These are phyloP conservation scores for Xylariaceae sp. DNA, from an alignment of 2,329 filamentous ascomycete genomes.

Conservation along the genomic window DNA sequence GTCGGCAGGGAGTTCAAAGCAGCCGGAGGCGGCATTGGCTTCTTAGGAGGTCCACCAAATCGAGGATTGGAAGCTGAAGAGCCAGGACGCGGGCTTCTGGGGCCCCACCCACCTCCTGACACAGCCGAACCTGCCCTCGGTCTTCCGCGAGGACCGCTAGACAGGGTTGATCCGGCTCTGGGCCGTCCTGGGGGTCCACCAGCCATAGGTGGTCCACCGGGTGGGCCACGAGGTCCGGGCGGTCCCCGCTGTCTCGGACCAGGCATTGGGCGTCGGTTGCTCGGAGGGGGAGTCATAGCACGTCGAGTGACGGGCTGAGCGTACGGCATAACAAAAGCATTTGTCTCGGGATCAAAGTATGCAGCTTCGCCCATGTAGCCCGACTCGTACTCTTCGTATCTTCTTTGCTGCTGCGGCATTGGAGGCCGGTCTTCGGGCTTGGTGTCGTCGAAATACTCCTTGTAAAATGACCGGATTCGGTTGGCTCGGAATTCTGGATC, in stretches of 20 bases:
- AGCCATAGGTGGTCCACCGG: conserved; percentile 36
- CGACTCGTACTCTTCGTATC: conserved; percentile 72
- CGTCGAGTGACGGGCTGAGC: conserved; percentile 80
- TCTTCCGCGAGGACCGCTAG: conserved; percentile 42
- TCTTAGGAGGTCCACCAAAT: conserved; percentile 34
- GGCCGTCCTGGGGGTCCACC: conserved; percentile 41
- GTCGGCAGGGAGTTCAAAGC: conserved; percentile 74
- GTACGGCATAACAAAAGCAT: conserved; percentile 73
- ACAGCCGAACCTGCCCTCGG: conserved; percentile 40
- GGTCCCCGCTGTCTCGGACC: conserved; percentile 27
- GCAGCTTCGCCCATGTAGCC: conserved; percentile 64
- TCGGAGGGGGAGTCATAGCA: conserved; percentile 91
- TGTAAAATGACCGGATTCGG: conserved; percentile 97
- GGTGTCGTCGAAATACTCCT: conserved; percentile 94
- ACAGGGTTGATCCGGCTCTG: conserved; percentile 32
- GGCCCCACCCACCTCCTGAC: conserved; percentile 33
- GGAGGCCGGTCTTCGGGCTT: conserved; percentile 21
- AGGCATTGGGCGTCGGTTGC: conserved; percentile 31
- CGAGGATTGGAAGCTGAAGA: conserved; percentile 43
- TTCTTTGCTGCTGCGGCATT: conserved; percentile 31
- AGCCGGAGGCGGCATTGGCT: conserved; percentile 62
- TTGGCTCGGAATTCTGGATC: conserved; percentile 93
- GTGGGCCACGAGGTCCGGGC: conserved; percentile 24
- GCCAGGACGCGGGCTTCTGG: conserved; percentile 30
- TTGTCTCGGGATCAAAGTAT: conserved; percentile 61